Evolutionary conservation across 768 basidiomycete genomes (phyloP).

Genomic region (Trametes sanguinea): DNA sequence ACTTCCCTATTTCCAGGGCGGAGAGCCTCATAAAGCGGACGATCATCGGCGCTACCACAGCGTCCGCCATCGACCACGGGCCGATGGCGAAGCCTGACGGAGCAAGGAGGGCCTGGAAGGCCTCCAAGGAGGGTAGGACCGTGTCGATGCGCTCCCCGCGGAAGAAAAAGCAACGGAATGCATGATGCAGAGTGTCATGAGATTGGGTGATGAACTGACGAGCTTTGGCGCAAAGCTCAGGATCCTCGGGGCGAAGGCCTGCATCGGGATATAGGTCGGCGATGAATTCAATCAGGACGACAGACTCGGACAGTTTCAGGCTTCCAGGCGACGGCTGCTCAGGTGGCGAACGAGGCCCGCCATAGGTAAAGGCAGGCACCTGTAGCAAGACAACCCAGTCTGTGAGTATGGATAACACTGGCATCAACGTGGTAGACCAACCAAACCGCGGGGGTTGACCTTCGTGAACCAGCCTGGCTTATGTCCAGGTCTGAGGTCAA

Average conservation of each 20-base stretch:
- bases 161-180: conserved; percentile 41
- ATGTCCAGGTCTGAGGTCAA: conserved; percentile 51
- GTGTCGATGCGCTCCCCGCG: conserved; percentile 43
- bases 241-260: conserved; percentile 53
- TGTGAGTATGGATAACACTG: background rate
- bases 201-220: conserved; percentile 60
- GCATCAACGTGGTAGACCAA: conserved; percentile 24
- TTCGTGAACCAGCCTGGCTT: conserved; percentile 71
- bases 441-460: conserved; percentile 68
- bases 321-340: conserved; percentile 61
- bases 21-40: conserved; percentile 48
- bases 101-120: conserved; percentile 54
- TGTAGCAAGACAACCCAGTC: conserved; percentile 20
- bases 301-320: conserved; percentile 62
- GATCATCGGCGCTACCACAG: conserved; percentile 63
- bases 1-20: conserved; percentile 55
- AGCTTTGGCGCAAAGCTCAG: conserved; percentile 55
- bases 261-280: conserved; percentile 57
- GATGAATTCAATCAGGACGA: conserved; percentile 65
- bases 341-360: conserved; percentile 57
- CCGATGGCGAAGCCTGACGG: conserved; percentile 46
- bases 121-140: conserved; percentile 46
- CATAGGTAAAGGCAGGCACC: conserved; percentile 63
- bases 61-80: conserved; percentile 63
- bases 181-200: conserved; percentile 47